phyloP scores from a whole-genome alignment of 495 filamentous ascomycete genomes.

The Penicilliopsis zonata region DNA sequence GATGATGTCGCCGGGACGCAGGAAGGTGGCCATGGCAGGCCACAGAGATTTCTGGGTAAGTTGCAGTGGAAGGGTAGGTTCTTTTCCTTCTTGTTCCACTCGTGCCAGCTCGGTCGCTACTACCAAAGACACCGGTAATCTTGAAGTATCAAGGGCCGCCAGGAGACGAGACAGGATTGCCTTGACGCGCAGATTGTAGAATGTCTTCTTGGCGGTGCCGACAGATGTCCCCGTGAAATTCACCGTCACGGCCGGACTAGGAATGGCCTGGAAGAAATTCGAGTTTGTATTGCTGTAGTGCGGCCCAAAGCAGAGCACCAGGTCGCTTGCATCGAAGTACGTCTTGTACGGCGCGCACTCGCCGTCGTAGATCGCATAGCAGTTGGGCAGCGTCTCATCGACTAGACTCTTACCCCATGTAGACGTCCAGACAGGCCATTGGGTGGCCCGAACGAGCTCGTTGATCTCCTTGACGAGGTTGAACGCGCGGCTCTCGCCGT shows the following conservation, averaged over 20 bases:
- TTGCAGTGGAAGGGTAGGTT: no score
- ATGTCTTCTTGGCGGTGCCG: slow-evolving; percentile 10
- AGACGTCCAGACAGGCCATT: slow-evolving; percentile 22
- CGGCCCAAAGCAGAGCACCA: slow-evolving; percentile 21
- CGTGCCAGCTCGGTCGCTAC: slow-evolving; percentile 3
- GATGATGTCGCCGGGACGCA: slow-evolving; percentile 24
- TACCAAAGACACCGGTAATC: no score
- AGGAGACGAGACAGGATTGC: no score
- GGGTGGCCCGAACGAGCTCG: slow-evolving; percentile 13
- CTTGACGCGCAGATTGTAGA: no score
- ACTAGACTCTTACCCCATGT: slow-evolving; percentile 25
- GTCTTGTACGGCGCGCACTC: slow-evolving; percentile 7
- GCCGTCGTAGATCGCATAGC: slow-evolving; percentile 25
- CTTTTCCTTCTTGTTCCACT: neutral
- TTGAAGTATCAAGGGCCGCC: no score
- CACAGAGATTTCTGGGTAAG: slow-evolving; percentile 23
- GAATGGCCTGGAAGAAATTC: slow-evolving; percentile 9
- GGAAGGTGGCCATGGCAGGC: slow-evolving; percentile 13
- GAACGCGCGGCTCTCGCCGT: slow-evolving; percentile 17
- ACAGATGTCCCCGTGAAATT: slow-evolving; percentile 15
- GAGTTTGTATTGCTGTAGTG: slow-evolving; percentile 24
- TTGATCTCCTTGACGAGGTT: slow-evolving; percentile 17
- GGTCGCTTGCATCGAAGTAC: slow-evolving; percentile 20
- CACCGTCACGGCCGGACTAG: slow-evolving; percentile 14
- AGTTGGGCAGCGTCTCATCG: slow-evolving; percentile 21